Conservation (phyloP, 768 basidiomycete species). For the Mycena amicta region DNA sequence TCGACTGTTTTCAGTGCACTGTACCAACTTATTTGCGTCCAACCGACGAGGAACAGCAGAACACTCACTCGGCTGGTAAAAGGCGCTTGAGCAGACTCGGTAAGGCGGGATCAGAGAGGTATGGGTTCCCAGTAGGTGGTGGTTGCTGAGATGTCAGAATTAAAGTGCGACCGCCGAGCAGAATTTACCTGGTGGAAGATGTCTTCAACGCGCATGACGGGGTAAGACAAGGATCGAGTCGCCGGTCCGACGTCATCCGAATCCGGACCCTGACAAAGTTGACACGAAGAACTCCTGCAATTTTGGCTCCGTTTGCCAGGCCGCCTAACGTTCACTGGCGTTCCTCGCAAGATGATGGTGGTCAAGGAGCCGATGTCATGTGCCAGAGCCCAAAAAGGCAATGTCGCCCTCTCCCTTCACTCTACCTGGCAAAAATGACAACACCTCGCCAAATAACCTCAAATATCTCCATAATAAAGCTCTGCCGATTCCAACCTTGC, state of each 20-base stretch:
- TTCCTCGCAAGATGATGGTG: background rate
- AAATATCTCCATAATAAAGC: no score
- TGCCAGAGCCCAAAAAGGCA: background rate
- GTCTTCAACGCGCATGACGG: constrained; percentile 20
- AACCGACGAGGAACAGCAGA: background rate
- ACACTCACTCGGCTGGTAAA: constrained; percentile 47
- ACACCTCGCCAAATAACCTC: no score
- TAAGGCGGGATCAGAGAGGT: constrained; percentile 61
- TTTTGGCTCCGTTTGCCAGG: background rate
- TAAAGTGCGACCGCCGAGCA: background rate
- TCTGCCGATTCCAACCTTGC: no score
- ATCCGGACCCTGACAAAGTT: background rate
- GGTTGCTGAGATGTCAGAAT: constrained; percentile 10
- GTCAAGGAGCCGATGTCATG: background rate
- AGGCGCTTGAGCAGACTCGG: constrained; percentile 60
- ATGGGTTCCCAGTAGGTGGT: constrained; percentile 56
- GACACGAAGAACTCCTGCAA: background rate
- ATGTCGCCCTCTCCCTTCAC: no score
- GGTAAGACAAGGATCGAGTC: background rate
- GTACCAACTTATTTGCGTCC: no score
- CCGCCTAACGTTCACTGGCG: no score
- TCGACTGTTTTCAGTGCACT: constrained; percentile 56
- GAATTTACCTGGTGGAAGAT: constrained; percentile 18
- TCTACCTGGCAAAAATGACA: no score
- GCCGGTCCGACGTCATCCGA: background rate